These are phyloP conservation scores for Schoenoplectus triqueter DNA, from an alignment of 202 grass and related monocot genomes.

Conservation along the genomic window DNA sequence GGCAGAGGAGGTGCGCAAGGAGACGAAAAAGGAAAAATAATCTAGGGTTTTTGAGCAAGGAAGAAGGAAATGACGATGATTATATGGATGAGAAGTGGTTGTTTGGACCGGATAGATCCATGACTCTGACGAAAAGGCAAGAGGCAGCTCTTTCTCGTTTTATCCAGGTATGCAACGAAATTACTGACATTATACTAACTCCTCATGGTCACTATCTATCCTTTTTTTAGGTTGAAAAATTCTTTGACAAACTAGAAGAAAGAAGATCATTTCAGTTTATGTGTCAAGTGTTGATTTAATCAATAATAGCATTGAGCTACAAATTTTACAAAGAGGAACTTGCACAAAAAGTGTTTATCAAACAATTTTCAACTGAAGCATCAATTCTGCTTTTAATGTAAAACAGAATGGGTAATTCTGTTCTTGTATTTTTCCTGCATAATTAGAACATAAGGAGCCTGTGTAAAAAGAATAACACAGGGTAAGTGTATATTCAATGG, in stretches of 20 bases:
- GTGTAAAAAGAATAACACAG: too few relatives aligned
- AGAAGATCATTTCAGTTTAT: background rate
- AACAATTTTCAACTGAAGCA: too few relatives aligned
- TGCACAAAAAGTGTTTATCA: too few relatives aligned
- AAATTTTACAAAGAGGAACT: too few relatives aligned
- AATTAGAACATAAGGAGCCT: too few relatives aligned
- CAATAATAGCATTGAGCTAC: too few relatives aligned
- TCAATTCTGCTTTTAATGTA: too few relatives aligned
- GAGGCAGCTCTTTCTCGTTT: constrained; percentile 48
- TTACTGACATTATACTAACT: background rate
- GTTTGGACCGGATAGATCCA: constrained; percentile 38
- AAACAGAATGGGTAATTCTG: too few relatives aligned
- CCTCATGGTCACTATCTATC: background rate
- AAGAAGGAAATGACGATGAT: background rate
- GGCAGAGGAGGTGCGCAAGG: constrained; percentile 13
- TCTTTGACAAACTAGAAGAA: background rate
- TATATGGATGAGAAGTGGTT: constrained; percentile 4
- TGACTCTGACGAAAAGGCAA: constrained; percentile 38
- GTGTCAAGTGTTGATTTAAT: too few relatives aligned
- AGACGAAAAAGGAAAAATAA: constrained; percentile 12
- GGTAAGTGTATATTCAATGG: background rate
- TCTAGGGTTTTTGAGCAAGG: background rate
- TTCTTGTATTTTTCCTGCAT: too few relatives aligned
- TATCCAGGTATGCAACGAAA: constrained; percentile 36
- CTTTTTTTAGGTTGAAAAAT: background rate